Percentiles rank a stretch among this genome's conserved stretches.
phyloP scores from a whole-genome alignment of 2,329 filamentous ascomycete genomes.

The Cryphonectria nitschkei region DNA sequence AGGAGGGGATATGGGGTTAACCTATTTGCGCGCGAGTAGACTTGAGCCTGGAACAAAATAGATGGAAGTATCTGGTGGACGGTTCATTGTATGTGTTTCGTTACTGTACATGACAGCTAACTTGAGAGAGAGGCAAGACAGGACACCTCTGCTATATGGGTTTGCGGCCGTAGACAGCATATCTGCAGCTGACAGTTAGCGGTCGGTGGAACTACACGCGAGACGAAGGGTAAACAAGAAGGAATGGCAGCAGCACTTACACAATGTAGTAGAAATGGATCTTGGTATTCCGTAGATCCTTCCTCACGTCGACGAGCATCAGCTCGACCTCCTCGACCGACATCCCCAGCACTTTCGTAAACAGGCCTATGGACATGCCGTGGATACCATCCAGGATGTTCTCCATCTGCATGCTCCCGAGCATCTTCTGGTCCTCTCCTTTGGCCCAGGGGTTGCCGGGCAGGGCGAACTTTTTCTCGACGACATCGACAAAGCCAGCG shows the following conservation, averaged over 20 bases:
- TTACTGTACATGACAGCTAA: neutral
- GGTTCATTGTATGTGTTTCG: neutral
- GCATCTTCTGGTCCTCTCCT: slow-evolving; percentile 41
- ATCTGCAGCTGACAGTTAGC: slow-evolving; percentile 2
- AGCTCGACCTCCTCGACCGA: slow-evolving; percentile 38
- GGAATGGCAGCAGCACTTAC: slow-evolving; percentile 30
- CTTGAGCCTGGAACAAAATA: neutral
- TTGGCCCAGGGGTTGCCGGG: slow-evolving; percentile 43
- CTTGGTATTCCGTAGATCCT: slow-evolving; percentile 36
- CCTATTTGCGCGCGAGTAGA: neutral
- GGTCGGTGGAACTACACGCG: neutral
- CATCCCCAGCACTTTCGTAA: slow-evolving; percentile 39
- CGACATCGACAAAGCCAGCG: slow-evolving; percentile 39
- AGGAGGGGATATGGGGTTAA: neutral
- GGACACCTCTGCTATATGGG: neutral
- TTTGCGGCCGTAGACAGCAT: slow-evolving; percentile 27
- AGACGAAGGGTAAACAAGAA: neutral
- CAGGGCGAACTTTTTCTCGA: slow-evolving; percentile 38
- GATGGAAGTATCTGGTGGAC: neutral
- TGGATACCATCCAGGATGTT: slow-evolving; percentile 40
- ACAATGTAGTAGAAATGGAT: slow-evolving; percentile 40
- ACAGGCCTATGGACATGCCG: slow-evolving; percentile 38
- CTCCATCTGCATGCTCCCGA: slow-evolving; percentile 42
- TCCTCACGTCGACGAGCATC: slow-evolving; percentile 38
- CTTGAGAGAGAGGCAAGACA: neutral